phyloP scores from a whole-genome alignment of 331 rosid species.

The Pyracantha coccinea region DNA sequence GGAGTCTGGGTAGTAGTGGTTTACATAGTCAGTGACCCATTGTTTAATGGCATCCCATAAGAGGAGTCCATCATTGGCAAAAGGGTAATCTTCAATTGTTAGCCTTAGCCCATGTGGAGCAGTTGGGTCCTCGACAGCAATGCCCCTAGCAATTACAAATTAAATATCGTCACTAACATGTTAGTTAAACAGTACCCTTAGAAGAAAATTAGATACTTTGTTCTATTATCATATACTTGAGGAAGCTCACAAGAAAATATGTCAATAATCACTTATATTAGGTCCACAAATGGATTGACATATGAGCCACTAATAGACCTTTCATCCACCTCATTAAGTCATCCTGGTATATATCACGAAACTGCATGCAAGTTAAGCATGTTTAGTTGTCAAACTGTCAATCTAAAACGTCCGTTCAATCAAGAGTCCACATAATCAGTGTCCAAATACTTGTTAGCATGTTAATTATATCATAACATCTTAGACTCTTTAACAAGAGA shows the following conservation, averaged over 20 bases:
- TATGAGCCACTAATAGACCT: too few species aligned
- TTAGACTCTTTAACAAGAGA: neutral
- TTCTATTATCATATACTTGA: neutral
- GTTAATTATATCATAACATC: neutral
- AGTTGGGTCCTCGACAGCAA: constrained; percentile 51
- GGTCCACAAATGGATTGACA: too few species aligned
- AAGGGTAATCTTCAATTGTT: constrained; percentile 55
- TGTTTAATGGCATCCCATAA: constrained; percentile 46
- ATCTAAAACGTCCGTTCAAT: neutral
- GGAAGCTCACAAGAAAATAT: too few species aligned
- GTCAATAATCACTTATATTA: too few species aligned
- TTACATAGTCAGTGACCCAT: constrained; percentile 57
- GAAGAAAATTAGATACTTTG: neutral
- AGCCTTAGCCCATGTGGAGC: constrained; percentile 54
- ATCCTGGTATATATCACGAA: neutral
- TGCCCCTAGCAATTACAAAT: constrained; percentile 32
- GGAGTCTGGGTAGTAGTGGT: constrained; percentile 38
- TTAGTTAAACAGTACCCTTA: neutral
- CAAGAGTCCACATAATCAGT: neutral
- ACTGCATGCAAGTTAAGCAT: neutral
- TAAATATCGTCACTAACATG: neutral
- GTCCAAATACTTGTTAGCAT: neutral
- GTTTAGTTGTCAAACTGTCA: neutral
- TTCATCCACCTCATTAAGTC: neutral
- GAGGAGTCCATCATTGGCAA: constrained; percentile 54